These are phyloP conservation scores for Botrytis tulipae DNA, from an alignment of 2,329 filamentous ascomycete genomes.

Conservation along the genomic window DNA sequence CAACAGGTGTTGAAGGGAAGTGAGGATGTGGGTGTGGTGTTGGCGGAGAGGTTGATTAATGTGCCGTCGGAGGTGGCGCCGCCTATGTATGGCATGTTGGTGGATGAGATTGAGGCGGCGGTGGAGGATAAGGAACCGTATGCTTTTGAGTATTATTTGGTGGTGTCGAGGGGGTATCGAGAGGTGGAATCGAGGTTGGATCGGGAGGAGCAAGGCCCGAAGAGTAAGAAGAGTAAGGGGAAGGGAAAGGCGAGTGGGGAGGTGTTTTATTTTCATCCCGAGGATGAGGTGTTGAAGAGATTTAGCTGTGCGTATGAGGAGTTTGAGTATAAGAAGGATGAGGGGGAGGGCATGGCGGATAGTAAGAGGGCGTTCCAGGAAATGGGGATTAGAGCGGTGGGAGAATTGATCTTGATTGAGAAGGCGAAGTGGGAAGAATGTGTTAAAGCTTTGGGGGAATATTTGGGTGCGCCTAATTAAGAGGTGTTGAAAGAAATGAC, in stretches of 20 bases:
- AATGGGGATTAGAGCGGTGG: slow-evolving; percentile 79
- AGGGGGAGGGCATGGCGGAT: slow-evolving; percentile 77
- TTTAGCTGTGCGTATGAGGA: slow-evolving; percentile 68
- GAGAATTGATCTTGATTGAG: slow-evolving; percentile 85
- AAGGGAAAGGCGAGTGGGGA: slow-evolving; percentile 48
- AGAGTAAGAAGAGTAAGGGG: slow-evolving; percentile 67
- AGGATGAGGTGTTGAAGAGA: slow-evolving; percentile 85
- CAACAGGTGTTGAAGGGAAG: background rate
- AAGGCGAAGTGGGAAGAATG: slow-evolving; percentile 71
- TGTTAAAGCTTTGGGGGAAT: slow-evolving; percentile 73
- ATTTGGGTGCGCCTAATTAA: slow-evolving; percentile 55
- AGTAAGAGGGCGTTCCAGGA: slow-evolving; percentile 95
- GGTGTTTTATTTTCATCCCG: slow-evolving; percentile 89
- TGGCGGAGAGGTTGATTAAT: slow-evolving; percentile 95
- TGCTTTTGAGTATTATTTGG: slow-evolving; percentile 86
- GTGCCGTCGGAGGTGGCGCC: slow-evolving; percentile 91
- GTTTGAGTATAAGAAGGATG: slow-evolving; percentile 76
- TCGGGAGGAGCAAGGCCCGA: slow-evolving; percentile 54
- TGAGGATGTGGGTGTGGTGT: slow-evolving; percentile 65
- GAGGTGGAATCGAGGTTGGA: slow-evolving; percentile 83
- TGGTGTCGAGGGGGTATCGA: slow-evolving; percentile 87
- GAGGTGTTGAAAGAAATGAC: background rate
- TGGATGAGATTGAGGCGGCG: slow-evolving; percentile 86
- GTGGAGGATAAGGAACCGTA: slow-evolving; percentile 90
- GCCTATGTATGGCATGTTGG: slow-evolving; percentile 90